Percentiles rank a stretch among this genome's conserved stretches.
phyloP scores from a whole-genome alignment of 2,329 filamentous ascomycete genomes.

The Penicillium psychrosexuale region DNA sequence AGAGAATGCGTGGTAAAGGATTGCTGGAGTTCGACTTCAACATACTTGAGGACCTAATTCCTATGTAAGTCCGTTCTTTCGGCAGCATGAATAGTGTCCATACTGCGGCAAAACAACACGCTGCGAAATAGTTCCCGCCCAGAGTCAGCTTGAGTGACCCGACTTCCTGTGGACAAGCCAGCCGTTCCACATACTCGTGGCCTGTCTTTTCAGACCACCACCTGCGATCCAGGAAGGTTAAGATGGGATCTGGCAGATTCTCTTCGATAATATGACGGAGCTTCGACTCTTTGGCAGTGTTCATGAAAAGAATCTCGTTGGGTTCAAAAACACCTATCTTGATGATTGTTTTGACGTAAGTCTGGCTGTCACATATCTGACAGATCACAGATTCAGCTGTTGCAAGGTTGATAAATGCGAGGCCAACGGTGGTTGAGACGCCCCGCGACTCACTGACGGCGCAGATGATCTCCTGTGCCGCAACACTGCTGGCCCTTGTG shows the following conservation, averaged over 20 bases:
- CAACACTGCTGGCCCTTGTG: slow-evolving; percentile 56
- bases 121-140: slow-evolving; percentile 79
- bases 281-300: slow-evolving; percentile 70
- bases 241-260: slow-evolving; percentile 60
- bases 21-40: slow-evolving; percentile 66
- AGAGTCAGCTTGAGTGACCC: slow-evolving; percentile 77
- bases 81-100: slow-evolving; percentile 27
- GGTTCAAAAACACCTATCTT: slow-evolving; percentile 80
- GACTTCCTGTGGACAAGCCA: slow-evolving; percentile 78
- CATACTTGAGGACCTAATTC: slow-evolving; percentile 70
- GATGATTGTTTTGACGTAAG: slow-evolving; percentile 82
- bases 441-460: slow-evolving; percentile 86
- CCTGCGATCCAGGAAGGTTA: slow-evolving; percentile 67
- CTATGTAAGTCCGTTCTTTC: slow-evolving; percentile 14
- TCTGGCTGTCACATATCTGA: slow-evolving; percentile 90
- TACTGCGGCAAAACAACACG: slow-evolving; percentile 82
- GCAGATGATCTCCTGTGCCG: slow-evolving; percentile 78
- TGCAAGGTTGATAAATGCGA: slow-evolving; percentile 83
- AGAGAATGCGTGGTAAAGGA: slow-evolving; percentile 76
- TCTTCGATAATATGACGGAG: slow-evolving; percentile 72
- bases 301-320: slow-evolving; percentile 73
- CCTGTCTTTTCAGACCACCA: slow-evolving; percentile 81
- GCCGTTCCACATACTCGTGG: slow-evolving; percentile 69
- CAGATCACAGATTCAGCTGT: slow-evolving; percentile 81
- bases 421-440: slow-evolving; percentile 75